Percentiles rank a stretch among this genome's conserved stretches.
Evolutionary conservation across 805 yeast genomes (phyloP).

Genomic region (Suhomyces vadensis): DNA sequence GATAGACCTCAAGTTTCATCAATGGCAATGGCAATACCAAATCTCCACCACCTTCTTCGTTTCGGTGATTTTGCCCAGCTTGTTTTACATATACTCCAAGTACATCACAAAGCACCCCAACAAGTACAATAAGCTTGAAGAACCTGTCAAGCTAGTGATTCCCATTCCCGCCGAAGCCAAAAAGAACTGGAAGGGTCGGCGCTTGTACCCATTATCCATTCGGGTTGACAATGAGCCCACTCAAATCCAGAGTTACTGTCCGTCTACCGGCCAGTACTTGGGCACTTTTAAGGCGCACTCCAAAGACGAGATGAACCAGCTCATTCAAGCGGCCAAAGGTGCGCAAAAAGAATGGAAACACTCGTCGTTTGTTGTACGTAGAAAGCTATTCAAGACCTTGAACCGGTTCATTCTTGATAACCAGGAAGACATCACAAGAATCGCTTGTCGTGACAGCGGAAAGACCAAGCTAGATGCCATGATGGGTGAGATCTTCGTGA

Average conservation of each 20-base stretch:
- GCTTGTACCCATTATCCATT: constrained; percentile 65
- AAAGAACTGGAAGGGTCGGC: constrained; percentile 89
- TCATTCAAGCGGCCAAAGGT: constrained; percentile 50
- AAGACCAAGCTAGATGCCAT: constrained; percentile 95
- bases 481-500: constrained; percentile 94
- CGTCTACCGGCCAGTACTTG: constrained; percentile 90
- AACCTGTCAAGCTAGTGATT: constrained; percentile 49
- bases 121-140: constrained; percentile 44
- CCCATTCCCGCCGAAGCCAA: constrained; percentile 74
- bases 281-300: constrained; percentile 70
- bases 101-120: constrained; percentile 41
- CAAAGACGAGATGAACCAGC: constrained; percentile 67
- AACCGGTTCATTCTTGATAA: constrained; percentile 70
- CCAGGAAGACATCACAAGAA: constrained; percentile 84
- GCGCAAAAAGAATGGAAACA: constrained; percentile 56
- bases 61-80: constrained; percentile 37
- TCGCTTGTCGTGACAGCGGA: constrained; percentile 96
- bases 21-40: constrained; percentile 47
- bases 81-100: constrained; percentile 36
- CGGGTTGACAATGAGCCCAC: constrained; percentile 61
- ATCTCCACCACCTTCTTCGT: constrained; percentile 45
- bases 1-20: constrained; percentile 41
- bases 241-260: constrained; percentile 83
- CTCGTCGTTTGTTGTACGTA: constrained; percentile 64
- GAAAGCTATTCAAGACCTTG: constrained; percentile 70